Conservation (phyloP, 345 rosid species). For the Acer negundo region DNA sequence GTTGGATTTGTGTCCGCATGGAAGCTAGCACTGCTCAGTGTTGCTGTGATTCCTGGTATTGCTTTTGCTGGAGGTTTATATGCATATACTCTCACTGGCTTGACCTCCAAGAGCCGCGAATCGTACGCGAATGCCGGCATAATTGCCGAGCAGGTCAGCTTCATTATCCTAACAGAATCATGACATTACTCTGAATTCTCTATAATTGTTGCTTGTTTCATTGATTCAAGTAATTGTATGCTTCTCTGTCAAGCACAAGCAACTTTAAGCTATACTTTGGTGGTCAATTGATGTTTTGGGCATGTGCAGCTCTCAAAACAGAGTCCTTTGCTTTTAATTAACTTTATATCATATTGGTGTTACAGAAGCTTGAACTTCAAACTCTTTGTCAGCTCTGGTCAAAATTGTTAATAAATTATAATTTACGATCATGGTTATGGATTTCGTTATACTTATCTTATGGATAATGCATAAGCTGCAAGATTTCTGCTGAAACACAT, state of each 20-base stretch:
- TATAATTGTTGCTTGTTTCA: background rate
- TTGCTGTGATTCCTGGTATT: constrained; percentile 97
- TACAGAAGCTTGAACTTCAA: background rate
- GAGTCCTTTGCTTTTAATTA: background rate
- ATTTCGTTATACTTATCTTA: background rate
- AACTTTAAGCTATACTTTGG: background rate
- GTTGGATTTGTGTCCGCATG: constrained; percentile 99
- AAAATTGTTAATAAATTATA: background rate
- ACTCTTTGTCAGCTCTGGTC: background rate
- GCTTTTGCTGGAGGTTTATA: constrained; percentile 99
- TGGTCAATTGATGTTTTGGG: background rate
- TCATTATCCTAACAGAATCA: background rate
- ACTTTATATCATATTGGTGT: background rate
- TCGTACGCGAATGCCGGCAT: constrained; percentile 96
- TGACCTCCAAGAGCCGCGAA: constrained; percentile 96
- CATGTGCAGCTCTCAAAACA: background rate
- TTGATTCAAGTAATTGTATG: background rate
- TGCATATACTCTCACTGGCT: constrained; percentile 96
- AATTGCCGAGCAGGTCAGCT: constrained; percentile 92
- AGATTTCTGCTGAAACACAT: background rate
- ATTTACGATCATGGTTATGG: background rate
- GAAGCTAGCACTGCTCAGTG: constrained; percentile 89
- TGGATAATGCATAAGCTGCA: background rate
- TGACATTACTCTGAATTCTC: constrained; percentile 2
- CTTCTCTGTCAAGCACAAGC: background rate